Base-by-base conservation (phyloP, 306 rosid genomes). In the Lablab purpureus region DNA sequence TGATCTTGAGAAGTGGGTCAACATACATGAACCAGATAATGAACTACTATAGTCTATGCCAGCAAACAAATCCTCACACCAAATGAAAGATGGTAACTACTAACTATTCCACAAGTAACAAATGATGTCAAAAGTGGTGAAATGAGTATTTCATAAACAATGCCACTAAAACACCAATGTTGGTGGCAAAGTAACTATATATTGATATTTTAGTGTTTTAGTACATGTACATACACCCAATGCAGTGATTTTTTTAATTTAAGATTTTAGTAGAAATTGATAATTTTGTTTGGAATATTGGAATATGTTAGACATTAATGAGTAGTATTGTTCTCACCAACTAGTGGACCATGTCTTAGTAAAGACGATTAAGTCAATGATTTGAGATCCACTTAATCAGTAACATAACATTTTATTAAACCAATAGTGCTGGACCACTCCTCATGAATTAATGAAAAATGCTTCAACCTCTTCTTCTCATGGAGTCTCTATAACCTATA, bases 331-430 rank as follows among this genome's bases (percentile, higher is more conserved):
- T 76, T 64, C 71, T 84, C 59, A 76, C 79, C 85, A 34, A 64
- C 82, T 80, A 10, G 85, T 71, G 87, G 82, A 46, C 84, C 78
- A 68, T 63, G 73, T 34, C 76, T 80, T 75, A 30, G 47, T 71
- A 52, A 58, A 80, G 80, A 70, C 43, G 82, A 65, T 76, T 55
- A 80, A 65, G 80, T 80, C 82, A 84, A 72, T 80, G 59, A 82
- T 82, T 75, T 85, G 69, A 70, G 72, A 75, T 79, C 46, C 74
- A 74, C 79, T 77, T 70, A 46, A 14, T 64, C 36, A 49, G 78
- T 77, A 81, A 77, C 71, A 40, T 66, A 85, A 77, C 78, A 51
- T 67, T 66, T 72, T 72, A 65, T 46, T 76, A 69, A 58, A 47
- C 58, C 30, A 46, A 36, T 43, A 17, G 36, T 73, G 46, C 47